Percentiles rank a stretch among this genome's conserved stretches.
phyloP scores from a whole-genome alignment of 1,284 basidiomycete genomes.

The Agaricales sp. region DNA sequence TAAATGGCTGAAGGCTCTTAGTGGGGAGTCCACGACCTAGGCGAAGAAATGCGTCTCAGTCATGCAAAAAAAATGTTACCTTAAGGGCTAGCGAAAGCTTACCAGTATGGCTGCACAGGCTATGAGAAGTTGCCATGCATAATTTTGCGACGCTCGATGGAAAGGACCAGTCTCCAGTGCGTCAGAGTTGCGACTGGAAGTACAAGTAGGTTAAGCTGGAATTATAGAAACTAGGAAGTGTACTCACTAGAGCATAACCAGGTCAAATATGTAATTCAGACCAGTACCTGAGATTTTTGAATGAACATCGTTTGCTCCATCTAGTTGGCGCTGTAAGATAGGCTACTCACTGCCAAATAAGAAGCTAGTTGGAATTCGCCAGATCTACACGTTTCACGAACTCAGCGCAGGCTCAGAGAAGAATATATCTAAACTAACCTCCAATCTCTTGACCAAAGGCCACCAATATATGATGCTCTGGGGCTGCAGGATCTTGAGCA shows the following conservation, averaged over 20 bases:
- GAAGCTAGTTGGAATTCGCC: slow-evolving; percentile 71
- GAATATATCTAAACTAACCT: not conserved
- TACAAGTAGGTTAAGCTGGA: not conserved
- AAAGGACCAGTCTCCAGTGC: slow-evolving; percentile 59
- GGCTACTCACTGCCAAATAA: slow-evolving; percentile 65
- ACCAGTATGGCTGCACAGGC: slow-evolving; percentile 51
- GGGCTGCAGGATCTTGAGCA: slow-evolving; percentile 45
- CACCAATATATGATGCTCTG: slow-evolving; percentile 40
- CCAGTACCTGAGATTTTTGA: slow-evolving; percentile 34
- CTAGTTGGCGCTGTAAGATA: not conserved
- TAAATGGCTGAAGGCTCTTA: slow-evolving; percentile 46
- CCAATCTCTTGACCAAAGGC: slow-evolving; percentile 6
- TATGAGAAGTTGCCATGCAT: slow-evolving; percentile 63
- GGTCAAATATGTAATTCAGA: slow-evolving; percentile 60
- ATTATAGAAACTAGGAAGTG: slow-evolving; percentile 2
- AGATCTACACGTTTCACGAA: slow-evolving; percentile 37
- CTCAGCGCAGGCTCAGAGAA: not conserved
- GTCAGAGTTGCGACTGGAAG: slow-evolving; percentile 47
- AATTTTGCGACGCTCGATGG: slow-evolving; percentile 50
- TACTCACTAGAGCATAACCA: slow-evolving; percentile 70
- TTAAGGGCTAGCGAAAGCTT: slow-evolving; percentile 17
- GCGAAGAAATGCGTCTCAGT: slow-evolving; percentile 10
- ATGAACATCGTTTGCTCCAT: slow-evolving; percentile 3
- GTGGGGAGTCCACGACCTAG: slow-evolving; percentile 55
- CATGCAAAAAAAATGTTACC: slow-evolving; percentile 4